Conservation (phyloP, 1,284 basidiomycete species). For the Leccinum subfulvum region DNA sequence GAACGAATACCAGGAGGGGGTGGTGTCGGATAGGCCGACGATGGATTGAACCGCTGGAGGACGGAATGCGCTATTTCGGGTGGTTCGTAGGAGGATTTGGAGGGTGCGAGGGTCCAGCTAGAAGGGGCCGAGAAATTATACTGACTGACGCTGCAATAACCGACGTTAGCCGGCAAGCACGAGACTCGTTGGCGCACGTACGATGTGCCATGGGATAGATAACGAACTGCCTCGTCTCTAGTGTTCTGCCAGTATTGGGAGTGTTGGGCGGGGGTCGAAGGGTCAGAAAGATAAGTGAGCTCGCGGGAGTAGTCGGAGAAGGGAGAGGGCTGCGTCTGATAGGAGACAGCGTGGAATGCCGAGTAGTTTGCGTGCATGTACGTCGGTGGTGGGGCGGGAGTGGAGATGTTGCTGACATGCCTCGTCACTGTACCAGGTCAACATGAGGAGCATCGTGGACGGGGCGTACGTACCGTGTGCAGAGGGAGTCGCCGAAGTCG, state of each 20-base stretch:
- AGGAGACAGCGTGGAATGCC: slow-evolving; percentile 35
- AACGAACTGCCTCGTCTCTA: slow-evolving; percentile 32
- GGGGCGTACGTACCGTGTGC: slow-evolving; percentile 51
- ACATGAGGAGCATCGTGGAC: slow-evolving; percentile 7
- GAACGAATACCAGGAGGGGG: slow-evolving; percentile 59
- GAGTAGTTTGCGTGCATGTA: slow-evolving; percentile 61
- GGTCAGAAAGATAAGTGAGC: slow-evolving; percentile 31
- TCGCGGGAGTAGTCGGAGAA: slow-evolving; percentile 34
- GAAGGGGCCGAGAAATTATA: slow-evolving; percentile 42
- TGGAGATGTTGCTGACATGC: slow-evolving; percentile 59
- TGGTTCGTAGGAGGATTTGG: slow-evolving; percentile 44
- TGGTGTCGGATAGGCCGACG: slow-evolving; percentile 64
- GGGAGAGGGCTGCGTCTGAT: slow-evolving; percentile 32
- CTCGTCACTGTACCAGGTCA: slow-evolving; percentile 50
- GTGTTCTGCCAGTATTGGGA: slow-evolving; percentile 34
- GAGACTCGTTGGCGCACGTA: slow-evolving; percentile 14
- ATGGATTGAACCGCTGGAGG: slow-evolving; percentile 56
- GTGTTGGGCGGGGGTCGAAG: slow-evolving; percentile 28
- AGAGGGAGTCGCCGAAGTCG: slow-evolving; percentile 67
- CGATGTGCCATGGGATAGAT: slow-evolving; percentile 32
- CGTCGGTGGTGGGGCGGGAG: slow-evolving; percentile 55
- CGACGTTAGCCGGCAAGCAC: slow-evolving; percentile 7
- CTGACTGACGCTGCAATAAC: slow-evolving; percentile 27
- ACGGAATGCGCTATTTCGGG: slow-evolving; percentile 60
- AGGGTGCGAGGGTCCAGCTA: slow-evolving; percentile 34